Evolutionary conservation across 2,329 filamentous ascomycete species (phyloP).

Genomic region (Trichoderma sp.): DNA sequence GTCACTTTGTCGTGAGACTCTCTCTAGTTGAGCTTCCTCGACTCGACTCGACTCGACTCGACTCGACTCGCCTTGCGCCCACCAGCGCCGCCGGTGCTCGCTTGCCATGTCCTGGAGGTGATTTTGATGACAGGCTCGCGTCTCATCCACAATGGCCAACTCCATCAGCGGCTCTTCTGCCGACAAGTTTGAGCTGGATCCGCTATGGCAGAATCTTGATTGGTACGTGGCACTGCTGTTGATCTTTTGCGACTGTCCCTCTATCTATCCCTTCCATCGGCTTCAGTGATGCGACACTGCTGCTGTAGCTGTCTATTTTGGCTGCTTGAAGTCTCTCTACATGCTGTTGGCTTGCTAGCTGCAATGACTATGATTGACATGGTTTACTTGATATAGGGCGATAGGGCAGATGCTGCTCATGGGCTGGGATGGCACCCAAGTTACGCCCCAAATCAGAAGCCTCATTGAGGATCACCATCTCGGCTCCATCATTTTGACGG

Average conservation of each 20-base stretch:
- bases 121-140: slow-evolving; percentile 10
- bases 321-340: neutral
- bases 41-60: neutral
- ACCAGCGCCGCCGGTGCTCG: neutral
- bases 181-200: slow-evolving; percentile 43
- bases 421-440: slow-evolving; percentile 81
- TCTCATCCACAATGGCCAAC: slow-evolving; percentile 26
- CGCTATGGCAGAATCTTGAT: slow-evolving; percentile 73
- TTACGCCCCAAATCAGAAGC: slow-evolving; percentile 77
- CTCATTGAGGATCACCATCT: slow-evolving; percentile 83
- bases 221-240: slow-evolving; percentile 53
- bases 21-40: neutral
- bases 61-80: neutral
- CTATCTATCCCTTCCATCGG: neutral
- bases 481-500: slow-evolving; percentile 80
- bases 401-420: slow-evolving; percentile 78
- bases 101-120: slow-evolving; percentile 1
- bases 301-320: neutral
- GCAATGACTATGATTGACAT: slow-evolving; percentile 29
- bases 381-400: slow-evolving; percentile 44
- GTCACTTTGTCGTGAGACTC: neutral
- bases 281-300: neutral
- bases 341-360: neutral
- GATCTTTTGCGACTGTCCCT: neutral
- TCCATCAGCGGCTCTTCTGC: slow-evolving; percentile 32